Evolutionary conservation across 345 rosid species (phyloP).

Genomic region (Euphorbia peplus): DNA sequence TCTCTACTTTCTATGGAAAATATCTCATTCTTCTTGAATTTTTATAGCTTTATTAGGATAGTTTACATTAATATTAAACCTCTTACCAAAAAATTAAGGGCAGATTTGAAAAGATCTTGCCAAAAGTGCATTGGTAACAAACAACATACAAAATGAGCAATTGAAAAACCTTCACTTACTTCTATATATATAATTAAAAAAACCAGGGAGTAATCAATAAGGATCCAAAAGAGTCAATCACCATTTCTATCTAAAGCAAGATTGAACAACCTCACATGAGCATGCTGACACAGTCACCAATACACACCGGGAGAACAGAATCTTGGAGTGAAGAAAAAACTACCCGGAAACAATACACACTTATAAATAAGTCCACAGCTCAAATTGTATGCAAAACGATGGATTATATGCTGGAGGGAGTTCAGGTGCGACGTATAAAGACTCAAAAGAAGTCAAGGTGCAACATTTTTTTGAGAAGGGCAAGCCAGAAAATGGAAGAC

Average conservation of each 20-base stretch:
- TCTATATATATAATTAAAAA: too few species aligned
- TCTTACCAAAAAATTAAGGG: too few species aligned
- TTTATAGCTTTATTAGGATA: too few species aligned
- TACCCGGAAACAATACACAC: too few species aligned
- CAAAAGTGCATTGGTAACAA: too few species aligned
- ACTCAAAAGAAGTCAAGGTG: neutral
- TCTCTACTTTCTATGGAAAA: too few species aligned
- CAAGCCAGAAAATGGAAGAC: neutral
- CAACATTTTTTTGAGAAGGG: neutral
- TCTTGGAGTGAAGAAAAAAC: slow-evolving; percentile 3
- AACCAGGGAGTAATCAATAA: too few species aligned
- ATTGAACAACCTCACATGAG: neutral
- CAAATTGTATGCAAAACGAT: neutral
- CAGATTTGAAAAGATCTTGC: too few species aligned
- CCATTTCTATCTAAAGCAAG: neutral
- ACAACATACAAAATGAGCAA: too few species aligned
- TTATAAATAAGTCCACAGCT: neutral
- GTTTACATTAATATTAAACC: too few species aligned
- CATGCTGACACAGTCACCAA: neutral
- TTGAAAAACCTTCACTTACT: too few species aligned
- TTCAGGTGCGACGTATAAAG: neutral
- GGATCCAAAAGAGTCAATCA: neutral
- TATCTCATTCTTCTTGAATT: too few species aligned
- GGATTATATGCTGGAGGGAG: neutral
- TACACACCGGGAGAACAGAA: neutral